Evolutionary conservation across 176 grass and related monocot species (phyloP).

Genomic region (Eragrostis curvula): DNA sequence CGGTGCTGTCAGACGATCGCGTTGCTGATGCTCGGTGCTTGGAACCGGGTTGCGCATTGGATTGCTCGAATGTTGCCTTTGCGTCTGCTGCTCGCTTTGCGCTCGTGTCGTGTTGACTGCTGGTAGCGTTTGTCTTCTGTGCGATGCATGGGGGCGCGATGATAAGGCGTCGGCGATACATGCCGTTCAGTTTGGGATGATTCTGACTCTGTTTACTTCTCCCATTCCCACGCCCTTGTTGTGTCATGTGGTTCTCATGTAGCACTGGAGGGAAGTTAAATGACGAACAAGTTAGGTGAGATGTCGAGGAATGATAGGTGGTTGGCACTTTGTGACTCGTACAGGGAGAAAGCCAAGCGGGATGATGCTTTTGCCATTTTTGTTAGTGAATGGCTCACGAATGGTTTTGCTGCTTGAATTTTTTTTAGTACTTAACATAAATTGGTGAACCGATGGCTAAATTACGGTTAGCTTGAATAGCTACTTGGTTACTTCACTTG

Average conservation of each 20-base stretch:
- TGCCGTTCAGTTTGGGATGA: background rate
- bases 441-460: background rate
- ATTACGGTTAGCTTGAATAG: background rate
- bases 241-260: constrained; percentile 1
- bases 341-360: background rate
- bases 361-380: constrained; percentile 5
- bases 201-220: background rate
- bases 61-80: constrained; percentile 14
- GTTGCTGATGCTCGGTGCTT: background rate
- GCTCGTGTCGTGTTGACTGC: background rate
- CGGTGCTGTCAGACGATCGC: background rate
- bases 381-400: background rate
- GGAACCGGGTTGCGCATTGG: background rate
- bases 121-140: background rate
- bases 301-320: constrained; percentile 20
- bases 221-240: background rate
- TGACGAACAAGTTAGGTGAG: constrained; percentile 29
- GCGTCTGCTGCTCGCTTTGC: background rate
- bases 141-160: constrained; percentile 12
- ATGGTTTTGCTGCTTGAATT: background rate
- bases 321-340: constrained; percentile 5
- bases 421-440: background rate
- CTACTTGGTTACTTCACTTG: background rate
- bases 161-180: background rate
- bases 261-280: background rate